Evolutionary conservation across 1,139 yeast genomes (phyloP).

Genomic region (Diutina catenulata): DNA sequence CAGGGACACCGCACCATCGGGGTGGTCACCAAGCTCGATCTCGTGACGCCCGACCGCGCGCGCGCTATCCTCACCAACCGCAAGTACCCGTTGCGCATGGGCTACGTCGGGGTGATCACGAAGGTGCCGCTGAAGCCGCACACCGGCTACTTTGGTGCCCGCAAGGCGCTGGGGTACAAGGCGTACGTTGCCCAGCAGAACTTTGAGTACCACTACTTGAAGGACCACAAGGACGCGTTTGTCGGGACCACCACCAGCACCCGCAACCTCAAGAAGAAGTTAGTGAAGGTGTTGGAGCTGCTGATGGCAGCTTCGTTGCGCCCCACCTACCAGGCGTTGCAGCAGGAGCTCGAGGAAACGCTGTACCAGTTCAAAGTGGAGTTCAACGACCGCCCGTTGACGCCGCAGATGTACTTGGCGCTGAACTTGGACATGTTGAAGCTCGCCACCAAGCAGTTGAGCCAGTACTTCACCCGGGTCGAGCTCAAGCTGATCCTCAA

Average conservation of each 20-base stretch:
- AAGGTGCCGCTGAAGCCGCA: slow-evolving; percentile 42
- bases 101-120: slow-evolving; percentile 95
- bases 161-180: slow-evolving; percentile 28
- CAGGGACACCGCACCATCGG: slow-evolving; percentile 93
- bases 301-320: slow-evolving; percentile 85
- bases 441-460: slow-evolving; percentile 76
- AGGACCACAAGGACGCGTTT: slow-evolving; percentile 49
- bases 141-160: slow-evolving; percentile 21
- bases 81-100: slow-evolving; percentile 86
- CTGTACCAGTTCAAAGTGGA: slow-evolving; percentile 91
- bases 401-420: slow-evolving; percentile 90
- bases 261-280: slow-evolving; percentile 58
- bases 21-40: slow-evolving; percentile 85
- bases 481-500: slow-evolving; percentile 72
- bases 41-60: slow-evolving; percentile 71
- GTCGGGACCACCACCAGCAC: slow-evolving; percentile 68
- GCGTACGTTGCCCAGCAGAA: slow-evolving; percentile 52
- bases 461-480: slow-evolving; percentile 70
- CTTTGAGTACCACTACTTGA: slow-evolving; percentile 49
- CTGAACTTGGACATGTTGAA: slow-evolving; percentile 84
- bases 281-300: slow-evolving; percentile 76
- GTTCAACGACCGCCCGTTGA: slow-evolving; percentile 84
- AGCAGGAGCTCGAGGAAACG: slow-evolving; percentile 88
- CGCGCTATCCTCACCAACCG: slow-evolving; percentile 57
- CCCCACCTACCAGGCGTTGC: slow-evolving; percentile 80